A percentile compares a stretch with the other conserved stretches of the same genome.
phyloP scores from a whole-genome alignment of 495 filamentous ascomycete species.

The Hypomontagnella monticulosa region DNA sequence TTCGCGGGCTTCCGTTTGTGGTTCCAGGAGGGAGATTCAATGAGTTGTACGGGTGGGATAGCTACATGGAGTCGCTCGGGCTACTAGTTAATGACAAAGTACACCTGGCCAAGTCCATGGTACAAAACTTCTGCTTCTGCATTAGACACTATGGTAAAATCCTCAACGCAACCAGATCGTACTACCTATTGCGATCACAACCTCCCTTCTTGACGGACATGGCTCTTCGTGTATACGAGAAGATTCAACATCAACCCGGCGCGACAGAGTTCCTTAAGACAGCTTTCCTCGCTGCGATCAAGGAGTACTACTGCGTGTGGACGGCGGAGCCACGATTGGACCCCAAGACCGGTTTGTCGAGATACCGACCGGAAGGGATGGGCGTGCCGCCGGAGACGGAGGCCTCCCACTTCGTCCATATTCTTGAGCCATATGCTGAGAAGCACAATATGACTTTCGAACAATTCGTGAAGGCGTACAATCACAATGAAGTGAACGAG shows the following conservation, averaged over 20 bases:
- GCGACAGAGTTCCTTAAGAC: conserved; percentile 79
- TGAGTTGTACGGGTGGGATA: conserved; percentile 97
- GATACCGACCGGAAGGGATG: conserved; percentile 88
- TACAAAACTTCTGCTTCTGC: conserved; percentile 94
- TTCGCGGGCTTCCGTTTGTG: conserved; percentile 89
- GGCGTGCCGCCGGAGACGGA: conserved; percentile 97
- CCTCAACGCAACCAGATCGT: conserved; percentile 93
- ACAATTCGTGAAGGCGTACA: conserved; percentile 88
- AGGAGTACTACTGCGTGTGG: conserved; percentile 96
- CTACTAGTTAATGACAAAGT: conserved; percentile 82
- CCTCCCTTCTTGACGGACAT: conserved; percentile 98
- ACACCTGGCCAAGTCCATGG: conserved; percentile 90
- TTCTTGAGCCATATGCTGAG: conserved; percentile 84
- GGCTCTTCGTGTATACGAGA: conserved; percentile 88
- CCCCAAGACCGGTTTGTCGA: conserved; percentile 79
- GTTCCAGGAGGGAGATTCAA: conserved; percentile 98
- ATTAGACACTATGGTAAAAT: conserved; percentile 99
- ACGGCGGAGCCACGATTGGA: conserved; percentile 82
- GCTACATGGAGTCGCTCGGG: conserved; percentile 93
- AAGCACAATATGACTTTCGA: conserved; percentile 83
- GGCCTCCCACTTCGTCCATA: conserved; percentile 84
- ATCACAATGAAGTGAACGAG: conserved; percentile 77
- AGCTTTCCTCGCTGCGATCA: conserved; percentile 89
- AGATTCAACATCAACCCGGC: conserved; percentile 81
- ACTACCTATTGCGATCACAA: conserved; percentile 93